These are phyloP conservation scores for Aspergillus diversus DNA, from an alignment of 495 filamentous ascomycete species.

Conservation along the genomic window DNA sequence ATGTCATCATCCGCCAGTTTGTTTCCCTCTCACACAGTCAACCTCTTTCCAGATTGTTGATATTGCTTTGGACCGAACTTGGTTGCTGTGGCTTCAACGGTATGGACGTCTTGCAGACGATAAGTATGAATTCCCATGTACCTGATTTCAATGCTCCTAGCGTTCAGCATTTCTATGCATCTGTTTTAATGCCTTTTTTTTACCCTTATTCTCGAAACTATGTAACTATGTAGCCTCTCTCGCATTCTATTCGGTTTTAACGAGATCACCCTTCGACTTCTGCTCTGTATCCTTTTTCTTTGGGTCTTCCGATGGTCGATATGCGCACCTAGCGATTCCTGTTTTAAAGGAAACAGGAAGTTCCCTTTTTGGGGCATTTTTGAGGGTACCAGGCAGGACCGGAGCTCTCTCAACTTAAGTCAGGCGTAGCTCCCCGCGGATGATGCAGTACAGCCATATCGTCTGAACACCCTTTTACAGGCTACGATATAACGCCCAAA, in stretches of 20 bases:
- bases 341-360: too few relatives aligned
- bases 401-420: background rate
- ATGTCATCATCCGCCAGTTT: constrained; percentile 1
- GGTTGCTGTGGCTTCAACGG: background rate
- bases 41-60: background rate
- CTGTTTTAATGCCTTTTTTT: background rate
- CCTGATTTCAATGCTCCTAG: background rate
- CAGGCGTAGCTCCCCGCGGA: background rate
- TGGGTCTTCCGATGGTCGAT: too few relatives aligned
- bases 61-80: constrained; percentile 3
- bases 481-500: background rate
- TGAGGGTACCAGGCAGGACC: too few relatives aligned
- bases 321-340: too few relatives aligned
- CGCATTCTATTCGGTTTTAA: too few relatives aligned
- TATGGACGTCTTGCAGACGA: background rate
- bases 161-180: constrained; percentile 8
- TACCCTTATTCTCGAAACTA: background rate
- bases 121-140: background rate
- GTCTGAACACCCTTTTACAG: background rate
- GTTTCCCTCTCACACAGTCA: background rate
- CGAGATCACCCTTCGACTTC: too few relatives aligned
- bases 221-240: too few relatives aligned
- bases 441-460: too few relatives aligned
- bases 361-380: too few relatives aligned
- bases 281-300: too few relatives aligned